A percentile compares a stretch with the other conserved stretches of the same genome.
These are phyloP conservation scores for Lentinus polychrous DNA, from an alignment of 1,284 basidiomycete genomes.

Conservation along the genomic window DNA sequence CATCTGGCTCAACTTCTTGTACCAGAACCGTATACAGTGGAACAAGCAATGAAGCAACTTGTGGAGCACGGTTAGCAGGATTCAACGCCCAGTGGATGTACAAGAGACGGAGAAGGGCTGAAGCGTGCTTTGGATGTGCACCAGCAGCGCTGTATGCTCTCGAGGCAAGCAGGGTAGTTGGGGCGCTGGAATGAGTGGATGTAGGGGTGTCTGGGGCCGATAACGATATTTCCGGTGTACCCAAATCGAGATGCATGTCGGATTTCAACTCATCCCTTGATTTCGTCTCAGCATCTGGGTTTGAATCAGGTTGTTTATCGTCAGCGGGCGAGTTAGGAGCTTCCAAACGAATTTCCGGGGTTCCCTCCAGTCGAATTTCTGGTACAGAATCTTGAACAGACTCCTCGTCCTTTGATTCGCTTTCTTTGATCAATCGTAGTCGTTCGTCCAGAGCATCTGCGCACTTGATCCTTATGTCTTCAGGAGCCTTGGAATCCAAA, in stretches of 20 bases:
- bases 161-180: slow-evolving; percentile 49
- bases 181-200: slow-evolving; percentile 22
- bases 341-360: slow-evolving; percentile 37
- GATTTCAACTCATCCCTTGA: neutral
- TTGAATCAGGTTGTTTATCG: neutral
- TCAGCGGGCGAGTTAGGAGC: slow-evolving; percentile 12
- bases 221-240: slow-evolving; percentile 23
- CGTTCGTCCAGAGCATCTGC: slow-evolving; percentile 49
- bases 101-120: slow-evolving; percentile 62
- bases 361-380: slow-evolving; percentile 33
- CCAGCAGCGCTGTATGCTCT: slow-evolving; percentile 37
- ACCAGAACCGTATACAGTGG: slow-evolving; percentile 59
- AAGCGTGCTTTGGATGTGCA: slow-evolving; percentile 53
- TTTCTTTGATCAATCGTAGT: slow-evolving; percentile 37
- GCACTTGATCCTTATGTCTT: slow-evolving; percentile 41
- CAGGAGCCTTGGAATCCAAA: slow-evolving; percentile 43
- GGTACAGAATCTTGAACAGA: slow-evolving; percentile 30
- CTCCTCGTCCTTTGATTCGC: slow-evolving; percentile 17
- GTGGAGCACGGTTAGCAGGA: slow-evolving; percentile 60
- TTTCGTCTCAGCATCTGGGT: neutral
- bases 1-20: slow-evolving; percentile 54
- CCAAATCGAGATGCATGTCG: slow-evolving; percentile 1
- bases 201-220: slow-evolving; percentile 25
- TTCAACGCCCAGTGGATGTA: slow-evolving; percentile 68
- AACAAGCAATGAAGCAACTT: slow-evolving; percentile 60